Evolutionary conservation across 2,329 filamentous ascomycete genomes (phyloP).

Genomic region (Fusarium sp.): DNA sequence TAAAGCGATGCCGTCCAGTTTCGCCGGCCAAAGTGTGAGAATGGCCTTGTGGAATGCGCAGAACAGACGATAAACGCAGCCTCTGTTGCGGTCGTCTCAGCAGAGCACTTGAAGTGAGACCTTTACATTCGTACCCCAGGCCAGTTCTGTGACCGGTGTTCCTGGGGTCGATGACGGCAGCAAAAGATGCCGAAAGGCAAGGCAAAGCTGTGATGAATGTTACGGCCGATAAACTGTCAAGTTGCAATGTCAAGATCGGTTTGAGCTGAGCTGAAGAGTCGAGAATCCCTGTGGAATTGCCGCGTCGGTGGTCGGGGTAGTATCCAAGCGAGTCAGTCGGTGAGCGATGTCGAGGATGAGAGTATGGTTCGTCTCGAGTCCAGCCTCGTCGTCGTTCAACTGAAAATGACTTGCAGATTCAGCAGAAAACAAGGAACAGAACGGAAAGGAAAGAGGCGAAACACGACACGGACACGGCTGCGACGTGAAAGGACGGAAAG

Average conservation of each 20-base stretch:
- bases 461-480: slow-evolving; percentile 35
- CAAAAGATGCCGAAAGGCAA: slow-evolving; percentile 26
- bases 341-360: slow-evolving; percentile 3
- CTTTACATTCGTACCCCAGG: slow-evolving; percentile 45
- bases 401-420: neutral
- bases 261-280: neutral
- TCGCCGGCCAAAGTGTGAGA: slow-evolving; percentile 8
- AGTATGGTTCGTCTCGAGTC: neutral
- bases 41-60: slow-evolving; percentile 8
- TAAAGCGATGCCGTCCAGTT: slow-evolving; percentile 2
- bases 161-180: slow-evolving; percentile 41
- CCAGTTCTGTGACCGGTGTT: slow-evolving; percentile 43
- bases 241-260: neutral
- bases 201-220: slow-evolving; percentile 4
- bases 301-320: slow-evolving; percentile 4
- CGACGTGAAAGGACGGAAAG: slow-evolving; percentile 40
- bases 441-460: slow-evolving; percentile 17
- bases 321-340: slow-evolving; percentile 12
- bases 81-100: slow-evolving; percentile 26
- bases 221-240: neutral
- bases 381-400: neutral
- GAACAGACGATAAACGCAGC: slow-evolving; percentile 2
- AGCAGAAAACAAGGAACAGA: neutral
- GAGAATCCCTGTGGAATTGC: slow-evolving; percentile 6
- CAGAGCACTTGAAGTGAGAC: slow-evolving; percentile 27